Evolutionary conservation across 2,329 filamentous ascomycete genomes (phyloP).

Genomic region (Zymoseptoria brevis): DNA sequence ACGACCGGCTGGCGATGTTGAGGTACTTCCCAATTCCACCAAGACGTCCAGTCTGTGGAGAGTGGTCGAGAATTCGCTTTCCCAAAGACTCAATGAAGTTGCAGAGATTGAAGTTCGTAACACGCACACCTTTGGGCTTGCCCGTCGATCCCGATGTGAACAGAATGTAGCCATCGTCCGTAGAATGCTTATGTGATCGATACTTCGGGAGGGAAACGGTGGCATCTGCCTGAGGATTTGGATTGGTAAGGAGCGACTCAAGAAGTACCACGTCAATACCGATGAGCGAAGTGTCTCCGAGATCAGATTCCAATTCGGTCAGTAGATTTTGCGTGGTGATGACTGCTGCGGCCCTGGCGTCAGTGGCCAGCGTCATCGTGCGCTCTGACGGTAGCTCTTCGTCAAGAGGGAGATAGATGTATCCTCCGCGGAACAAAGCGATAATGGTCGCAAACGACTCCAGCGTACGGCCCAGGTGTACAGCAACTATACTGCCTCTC

Average conservation of each 20-base stretch:
- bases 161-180: slow-evolving; percentile 8
- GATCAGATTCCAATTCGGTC: not conserved
- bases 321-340: slow-evolving; percentile 8
- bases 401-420: slow-evolving; percentile 11
- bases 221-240: not conserved
- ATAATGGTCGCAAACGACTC: slow-evolving; percentile 7
- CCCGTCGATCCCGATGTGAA: slow-evolving; percentile 59
- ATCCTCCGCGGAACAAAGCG: slow-evolving; percentile 8
- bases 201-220: not conserved
- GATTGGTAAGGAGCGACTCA: not conserved
- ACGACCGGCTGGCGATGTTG: slow-evolving; percentile 10
- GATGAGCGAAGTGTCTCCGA: not conserved
- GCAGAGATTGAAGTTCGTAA: slow-evolving; percentile 62
- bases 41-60: slow-evolving; percentile 2
- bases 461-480: slow-evolving; percentile 8
- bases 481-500: not conserved
- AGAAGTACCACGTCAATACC: not conserved
- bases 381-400: slow-evolving; percentile 10
- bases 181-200: not conserved
- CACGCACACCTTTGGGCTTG: slow-evolving; percentile 65
- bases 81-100: slow-evolving; percentile 10
- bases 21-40: slow-evolving; percentile 10
- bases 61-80: slow-evolving; percentile 8
- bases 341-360: slow-evolving; percentile 6
- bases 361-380: slow-evolving; percentile 6